Percentiles rank a stretch among this genome's conserved stretches.
These are phyloP conservation scores for Phycomyces nitens DNA, from an alignment of 192 early-diverging fungal genomes.

Conservation along the genomic window DNA sequence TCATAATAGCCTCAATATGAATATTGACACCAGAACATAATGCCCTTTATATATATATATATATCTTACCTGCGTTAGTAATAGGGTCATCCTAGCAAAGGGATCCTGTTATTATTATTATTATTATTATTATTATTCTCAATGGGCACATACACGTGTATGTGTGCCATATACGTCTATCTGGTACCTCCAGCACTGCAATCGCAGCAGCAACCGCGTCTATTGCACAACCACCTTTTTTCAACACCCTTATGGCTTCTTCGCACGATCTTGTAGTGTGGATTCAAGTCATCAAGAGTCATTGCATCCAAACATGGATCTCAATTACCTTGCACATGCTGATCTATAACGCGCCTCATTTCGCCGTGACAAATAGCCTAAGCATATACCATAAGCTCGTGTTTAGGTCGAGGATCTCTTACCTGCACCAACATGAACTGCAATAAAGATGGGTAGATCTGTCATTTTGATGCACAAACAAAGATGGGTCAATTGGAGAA, in stretches of 20 bases:
- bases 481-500: no score
- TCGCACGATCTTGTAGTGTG: constrained; percentile 35
- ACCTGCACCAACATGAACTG: constrained; percentile 54
- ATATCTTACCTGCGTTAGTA: constrained; percentile 40
- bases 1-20: neutral
- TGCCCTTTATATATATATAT: neutral
- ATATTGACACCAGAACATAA: neutral
- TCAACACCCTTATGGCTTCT: constrained; percentile 28
- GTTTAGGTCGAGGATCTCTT: constrained; percentile 1
- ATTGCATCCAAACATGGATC: neutral
- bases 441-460: constrained; percentile 35
- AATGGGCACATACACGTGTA: neutral
- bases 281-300: neutral
- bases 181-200: constrained; percentile 31
- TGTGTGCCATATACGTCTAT: neutral
- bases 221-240: constrained; percentile 16
- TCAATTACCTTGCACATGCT: constrained; percentile 31
- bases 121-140: neutral
- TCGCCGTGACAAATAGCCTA: constrained; percentile 30
- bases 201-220: constrained; percentile 40
- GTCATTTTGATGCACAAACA: neutral
- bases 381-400: neutral
- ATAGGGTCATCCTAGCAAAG: constrained; percentile 32
- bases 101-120: neutral
- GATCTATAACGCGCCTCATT: constrained; percentile 32